These are phyloP conservation scores for Omphalotus guepiniiformis DNA, from an alignment of 768 basidiomycete species.

Conservation along the genomic window DNA sequence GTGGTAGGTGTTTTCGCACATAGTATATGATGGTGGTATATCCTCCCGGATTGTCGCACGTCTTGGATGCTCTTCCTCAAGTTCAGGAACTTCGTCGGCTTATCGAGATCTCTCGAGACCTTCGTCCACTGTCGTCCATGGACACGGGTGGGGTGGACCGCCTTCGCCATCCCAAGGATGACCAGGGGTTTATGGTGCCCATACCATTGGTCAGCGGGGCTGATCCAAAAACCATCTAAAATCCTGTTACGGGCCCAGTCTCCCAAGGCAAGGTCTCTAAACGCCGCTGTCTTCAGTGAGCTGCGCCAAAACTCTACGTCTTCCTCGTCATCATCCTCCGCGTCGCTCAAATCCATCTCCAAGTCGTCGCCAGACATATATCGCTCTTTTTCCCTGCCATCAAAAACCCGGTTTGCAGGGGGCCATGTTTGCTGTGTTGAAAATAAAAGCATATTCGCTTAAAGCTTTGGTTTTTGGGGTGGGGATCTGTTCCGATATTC, in stretches of 20 bases:
- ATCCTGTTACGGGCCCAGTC: slow-evolving; percentile 73
- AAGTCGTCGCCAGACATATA: slow-evolving; percentile 24
- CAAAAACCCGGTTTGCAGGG: no score
- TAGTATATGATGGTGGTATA: slow-evolving; percentile 53
- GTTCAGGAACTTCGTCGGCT: no score
- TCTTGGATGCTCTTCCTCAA: slow-evolving; percentile 43
- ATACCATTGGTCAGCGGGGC: slow-evolving; percentile 70
- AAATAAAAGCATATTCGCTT: no score
- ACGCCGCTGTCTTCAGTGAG: slow-evolving; percentile 33
- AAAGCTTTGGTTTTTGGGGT: no score
- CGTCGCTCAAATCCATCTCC: slow-evolving; percentile 15
- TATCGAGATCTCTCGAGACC: no score
- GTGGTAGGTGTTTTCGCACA: slow-evolving; percentile 63
- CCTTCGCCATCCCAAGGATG: slow-evolving; percentile 13
- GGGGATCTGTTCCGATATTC: no score
- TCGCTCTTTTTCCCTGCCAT: slow-evolving; percentile 26
- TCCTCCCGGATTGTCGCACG: slow-evolving; percentile 43
- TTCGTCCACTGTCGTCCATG: slow-evolving; percentile 44
- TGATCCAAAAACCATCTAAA: slow-evolving; percentile 73
- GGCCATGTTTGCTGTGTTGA: no score
- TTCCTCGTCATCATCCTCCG: slow-evolving; percentile 43
- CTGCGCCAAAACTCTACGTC: slow-evolving; percentile 37
- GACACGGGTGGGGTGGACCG: slow-evolving; percentile 51
- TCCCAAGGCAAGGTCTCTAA: slow-evolving; percentile 53
- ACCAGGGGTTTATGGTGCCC: slow-evolving; percentile 26